Evolutionary conservation across 1,139 yeast genomes (phyloP), one percentile per base, ranked within the genome.

Genomic region (Debaryomyces subglobosus): DNA sequence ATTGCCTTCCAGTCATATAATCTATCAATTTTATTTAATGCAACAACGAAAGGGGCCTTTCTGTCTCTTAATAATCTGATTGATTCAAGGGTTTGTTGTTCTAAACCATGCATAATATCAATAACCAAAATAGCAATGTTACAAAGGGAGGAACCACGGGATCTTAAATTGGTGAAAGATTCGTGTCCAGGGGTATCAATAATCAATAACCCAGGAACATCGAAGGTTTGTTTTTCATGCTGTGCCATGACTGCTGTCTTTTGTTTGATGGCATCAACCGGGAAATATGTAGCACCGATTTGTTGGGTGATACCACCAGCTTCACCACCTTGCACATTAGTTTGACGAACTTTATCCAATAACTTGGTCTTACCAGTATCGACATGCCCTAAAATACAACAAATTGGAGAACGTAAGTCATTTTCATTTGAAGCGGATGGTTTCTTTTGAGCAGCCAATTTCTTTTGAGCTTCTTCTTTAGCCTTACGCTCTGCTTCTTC

Each of bases 241-340:
- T 84, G 78, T 52, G 90, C 83, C 97, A 94, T 92, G 44, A 87
- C 96, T 42, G 85, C 86, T 36, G 98, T 94, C 76, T 95, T 95
- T 63, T 84, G 84, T 69, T 85, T 85, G 63, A 94, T 90, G 37
- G 98, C 90, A 30, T 88, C 96, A 60, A 94, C 92, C 51, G 99
- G 99, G 89, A 94, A 95, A 71, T 92, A 95, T 23, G 99, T 95
- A 46, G 99, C 99, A 83, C 99, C 99, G 67, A 94, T 94, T 74
- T 94, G 99, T 81, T 94, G 99, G 57, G 99, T 94, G 67, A 94
- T 95, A 79, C 99, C 99, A 78, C 99, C 99, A 49, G 99, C 99
- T 77, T 94, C 99, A 67, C 99, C 99, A 69, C 97, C 99, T 78
- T 94, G 99, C 53, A 94, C 99, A 63, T 94, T 94, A 43, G 98